phyloP scores from a whole-genome alignment of 345 rosid species.

The Populus nigra region DNA sequence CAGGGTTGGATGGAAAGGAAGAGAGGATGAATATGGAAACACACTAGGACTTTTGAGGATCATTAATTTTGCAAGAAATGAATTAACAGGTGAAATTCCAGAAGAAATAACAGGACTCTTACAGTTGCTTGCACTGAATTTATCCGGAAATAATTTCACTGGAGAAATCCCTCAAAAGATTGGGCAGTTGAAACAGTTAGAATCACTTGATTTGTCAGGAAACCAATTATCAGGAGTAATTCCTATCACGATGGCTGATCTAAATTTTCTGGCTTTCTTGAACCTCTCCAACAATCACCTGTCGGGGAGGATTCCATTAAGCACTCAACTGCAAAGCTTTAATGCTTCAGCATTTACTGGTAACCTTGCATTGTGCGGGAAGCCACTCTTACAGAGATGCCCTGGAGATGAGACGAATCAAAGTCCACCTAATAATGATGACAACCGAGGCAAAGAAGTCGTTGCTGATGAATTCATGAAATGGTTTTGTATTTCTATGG shows the following conservation, averaged over 20 bases:
- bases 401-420: background rate
- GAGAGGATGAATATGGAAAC: too few relatives aligned
- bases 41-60: background rate
- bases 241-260: background rate
- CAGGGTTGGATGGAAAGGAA: too few relatives aligned
- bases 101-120: background rate
- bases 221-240: background rate
- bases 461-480: background rate
- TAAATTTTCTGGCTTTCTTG: background rate
- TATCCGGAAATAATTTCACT: background rate
- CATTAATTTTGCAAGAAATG: background rate
- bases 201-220: constrained; percentile 3
- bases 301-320: background rate
- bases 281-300: constrained; percentile 6
- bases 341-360: background rate
- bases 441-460: background rate
- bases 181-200: background rate
- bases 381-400: background rate
- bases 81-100: background rate
- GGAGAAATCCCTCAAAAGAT: background rate
- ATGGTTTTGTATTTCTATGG: constrained; percentile 7
- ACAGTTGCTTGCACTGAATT: background rate
- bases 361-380: background rate
- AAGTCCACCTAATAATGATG: background rate
- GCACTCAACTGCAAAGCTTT: constrained; percentile 11